Percentiles rank a stretch among this genome's conserved stretches.
Evolutionary conservation across 805 yeast species (phyloP).

Genomic region (Starmera quercuum): DNA sequence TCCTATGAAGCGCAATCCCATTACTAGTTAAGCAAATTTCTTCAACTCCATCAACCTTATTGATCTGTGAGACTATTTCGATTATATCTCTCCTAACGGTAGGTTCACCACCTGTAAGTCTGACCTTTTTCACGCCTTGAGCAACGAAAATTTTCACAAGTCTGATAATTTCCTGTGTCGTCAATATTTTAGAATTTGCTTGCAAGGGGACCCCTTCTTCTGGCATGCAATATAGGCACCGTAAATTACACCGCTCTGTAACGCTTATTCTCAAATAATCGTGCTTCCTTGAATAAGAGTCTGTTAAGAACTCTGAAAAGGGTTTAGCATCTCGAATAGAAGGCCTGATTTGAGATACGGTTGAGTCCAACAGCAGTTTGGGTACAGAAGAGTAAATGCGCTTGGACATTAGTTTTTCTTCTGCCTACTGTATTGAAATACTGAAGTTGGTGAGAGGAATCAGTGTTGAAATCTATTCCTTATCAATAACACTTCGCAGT

Average conservation of each 20-base stretch:
- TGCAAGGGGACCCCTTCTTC: constrained; percentile 46
- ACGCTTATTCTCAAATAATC: constrained; percentile 43
- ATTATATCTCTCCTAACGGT: constrained; percentile 44
- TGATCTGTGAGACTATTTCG: constrained; percentile 31
- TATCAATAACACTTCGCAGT: too few species aligned
- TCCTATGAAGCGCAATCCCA: constrained; percentile 42
- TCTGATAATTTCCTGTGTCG: constrained; percentile 35
- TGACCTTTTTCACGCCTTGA: constrained; percentile 42
- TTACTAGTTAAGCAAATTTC: constrained; percentile 46
- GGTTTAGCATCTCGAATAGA: constrained; percentile 17
- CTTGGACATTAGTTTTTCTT: too few species aligned
- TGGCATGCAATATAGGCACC: constrained; percentile 49
- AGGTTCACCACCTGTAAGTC: constrained; percentile 53
- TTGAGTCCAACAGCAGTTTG: too few species aligned
- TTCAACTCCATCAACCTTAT: constrained; percentile 31
- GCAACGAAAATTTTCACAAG: constrained; percentile 36
- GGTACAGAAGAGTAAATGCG: too few species aligned
- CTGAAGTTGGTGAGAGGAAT: too few species aligned
- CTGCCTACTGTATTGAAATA: too few species aligned
- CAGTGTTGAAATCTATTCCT: too few species aligned
- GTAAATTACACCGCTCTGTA: constrained; percentile 42
- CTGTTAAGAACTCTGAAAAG: constrained; percentile 35
- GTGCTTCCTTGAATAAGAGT: constrained; percentile 36
- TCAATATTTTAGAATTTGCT: constrained; percentile 31
- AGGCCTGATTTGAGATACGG: constrained; percentile 4